Base-by-base conservation (phyloP, 768 basidiomycete species). In the Lentinula guzmanii region DNA sequence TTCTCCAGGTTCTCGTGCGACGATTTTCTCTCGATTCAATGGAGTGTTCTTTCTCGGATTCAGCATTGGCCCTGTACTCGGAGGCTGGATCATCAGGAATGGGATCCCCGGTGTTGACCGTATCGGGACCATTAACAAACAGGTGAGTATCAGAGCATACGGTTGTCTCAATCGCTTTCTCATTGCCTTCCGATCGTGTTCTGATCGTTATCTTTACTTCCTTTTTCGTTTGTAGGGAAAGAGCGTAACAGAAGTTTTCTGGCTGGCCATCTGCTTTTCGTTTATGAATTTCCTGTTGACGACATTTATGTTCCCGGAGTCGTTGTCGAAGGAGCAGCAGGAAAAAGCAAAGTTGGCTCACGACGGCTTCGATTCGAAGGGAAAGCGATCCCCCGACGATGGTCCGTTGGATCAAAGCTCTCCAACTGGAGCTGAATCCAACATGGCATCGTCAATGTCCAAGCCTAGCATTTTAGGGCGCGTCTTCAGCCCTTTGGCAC, bases 21-120 rank as follows among this genome's bases (percentile, higher is more conserved):
- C 84, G 43, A 84, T 87, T 31, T 87, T 87, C 71, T 84, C 85
- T n/a, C 79, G 86, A 15, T 87, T 94, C 71, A 79, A 82, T 7
- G 95, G 94, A 2, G 82, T 92, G 6, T 80, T 88, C 62, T 92
- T 85, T 73, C 67, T 89, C 33, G 95, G 94, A 34, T 80, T 92
- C 66, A 82, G 87, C 4, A 66, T 89, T 5, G 95, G 95, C 0
- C 94, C 95, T 0, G 77, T 80, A 33, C 72, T 96, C n/a, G 92
- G 90, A 28, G 79, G 78, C 1, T 83, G 77, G 71, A 67, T 83
- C 16, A 81, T 84, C 50, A 68, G 70, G 43, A 72, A 79, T 65
- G 77, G 77, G 0, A 62, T 76, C 53, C 65, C 68, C 53, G 55
- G 64, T 41, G 57, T 63, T 56, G 63, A 60, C 33, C 54, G 63